Evolutionary conservation across 169 alveolate species (phyloP), one percentile per base, ranked within the genome.

Genomic region (Fabrea salina): DNA sequence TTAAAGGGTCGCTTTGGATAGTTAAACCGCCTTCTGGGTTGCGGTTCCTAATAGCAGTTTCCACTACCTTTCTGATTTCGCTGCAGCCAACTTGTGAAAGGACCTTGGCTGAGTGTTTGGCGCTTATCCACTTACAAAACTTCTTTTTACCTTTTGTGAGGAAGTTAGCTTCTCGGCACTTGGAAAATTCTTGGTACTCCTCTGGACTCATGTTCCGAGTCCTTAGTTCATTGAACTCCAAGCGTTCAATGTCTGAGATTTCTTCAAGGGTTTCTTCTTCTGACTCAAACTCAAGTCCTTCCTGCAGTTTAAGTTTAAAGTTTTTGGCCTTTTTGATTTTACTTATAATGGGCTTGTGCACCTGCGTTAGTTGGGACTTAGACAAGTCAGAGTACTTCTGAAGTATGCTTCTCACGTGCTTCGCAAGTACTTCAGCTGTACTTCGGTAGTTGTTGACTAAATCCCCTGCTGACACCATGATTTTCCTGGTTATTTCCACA

Each of bases 401-500:
- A 54, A 54, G 8, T 8, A 7, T 54, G n/a, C 11, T 27, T 27
- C 32, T 30, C 39, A 54, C 13, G 8, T 8, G 8, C 25, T 47
- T 25, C 16, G 56, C 19, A 25, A 47, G 56, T 35, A 37, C 13
- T 30, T 27, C n/a, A 1, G 39, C 50, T 16, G 74, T 61, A 33
- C 39, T 27, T 11, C 22, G 44, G 39, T 61, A 33, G 8, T 47
- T 47, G 25, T 27, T 27, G 54, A 61, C 13, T 3, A 4, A 1
- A 61, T 61, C 74, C 11, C 74, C 74, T 16, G 74, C 74, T 33
- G 53, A 33, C 4, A 61, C 39, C 74, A 61, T 61, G 74, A 61
- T 37, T 13, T 13, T 61, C 39, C n/a, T 11, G 25, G 39, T 30
- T 27, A 61, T 61, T n/a, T 47, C 30, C 16, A 25, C 19, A n/a